Conservation (phyloP, 306 rosid genomes). For the Dryas drummondii region DNA sequence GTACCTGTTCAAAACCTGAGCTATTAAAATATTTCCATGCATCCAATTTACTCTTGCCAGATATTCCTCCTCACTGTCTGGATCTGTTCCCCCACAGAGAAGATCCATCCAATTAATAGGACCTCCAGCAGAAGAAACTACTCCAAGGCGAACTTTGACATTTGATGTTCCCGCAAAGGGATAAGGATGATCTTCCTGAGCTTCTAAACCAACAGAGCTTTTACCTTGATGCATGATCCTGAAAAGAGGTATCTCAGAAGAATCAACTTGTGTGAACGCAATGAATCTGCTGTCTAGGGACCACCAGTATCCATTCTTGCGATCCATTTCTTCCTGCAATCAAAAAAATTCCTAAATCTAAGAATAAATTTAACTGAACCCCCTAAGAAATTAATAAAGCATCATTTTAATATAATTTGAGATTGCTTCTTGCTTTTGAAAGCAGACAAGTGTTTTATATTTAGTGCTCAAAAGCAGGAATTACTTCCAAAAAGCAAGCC, state of each 20-base stretch:
- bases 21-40: slow-evolving; percentile 67
- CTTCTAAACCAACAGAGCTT: slow-evolving; percentile 73
- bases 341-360: slow-evolving; percentile 24
- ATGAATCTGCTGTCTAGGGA: slow-evolving; percentile 81
- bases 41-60: slow-evolving; percentile 94
- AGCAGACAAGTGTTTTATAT: slow-evolving; percentile 8
- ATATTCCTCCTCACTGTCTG: slow-evolving; percentile 70
- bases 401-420: neutral
- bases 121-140: slow-evolving; percentile 70
- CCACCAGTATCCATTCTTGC: slow-evolving; percentile 98
- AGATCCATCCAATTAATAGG: slow-evolving; percentile 92
- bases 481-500: slow-evolving; percentile 1
- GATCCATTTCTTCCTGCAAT: slow-evolving; percentile 96
- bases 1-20: slow-evolving; percentile 84
- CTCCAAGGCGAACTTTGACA: slow-evolving; percentile 82
- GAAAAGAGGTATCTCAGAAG: slow-evolving; percentile 81
- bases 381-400: slow-evolving; percentile 5
- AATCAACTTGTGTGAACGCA: slow-evolving; percentile 94
- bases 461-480: slow-evolving; percentile 13
- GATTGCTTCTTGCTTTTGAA: slow-evolving; percentile 7
- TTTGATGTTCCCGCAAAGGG: slow-evolving; percentile 95
- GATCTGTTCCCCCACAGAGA: slow-evolving; percentile 59
- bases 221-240: slow-evolving; percentile 95
- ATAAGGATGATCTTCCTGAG: slow-evolving; percentile 97
- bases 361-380: slow-evolving; percentile 19